Percentiles rank a stretch among this genome's conserved stretches.
phyloP scores from a whole-genome alignment of 2,329 filamentous ascomycete genomes.

The Plenodomus tracheiphilus region DNA sequence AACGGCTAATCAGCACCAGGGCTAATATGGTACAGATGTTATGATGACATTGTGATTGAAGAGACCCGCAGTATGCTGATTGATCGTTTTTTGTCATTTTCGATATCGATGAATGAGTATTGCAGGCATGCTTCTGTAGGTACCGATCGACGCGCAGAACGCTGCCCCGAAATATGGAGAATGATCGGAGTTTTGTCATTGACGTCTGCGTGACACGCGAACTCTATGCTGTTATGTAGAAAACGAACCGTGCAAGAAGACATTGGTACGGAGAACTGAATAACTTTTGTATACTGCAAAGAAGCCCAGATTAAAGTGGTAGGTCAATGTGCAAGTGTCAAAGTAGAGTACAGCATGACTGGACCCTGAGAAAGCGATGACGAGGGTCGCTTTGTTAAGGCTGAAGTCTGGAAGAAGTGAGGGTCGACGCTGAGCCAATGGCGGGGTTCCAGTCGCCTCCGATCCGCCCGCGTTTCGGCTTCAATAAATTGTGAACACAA shows the following conservation, averaged over 20 bases:
- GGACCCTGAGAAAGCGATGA: neutral
- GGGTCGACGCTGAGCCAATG: neutral
- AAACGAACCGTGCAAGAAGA: neutral
- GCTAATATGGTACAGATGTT: no score
- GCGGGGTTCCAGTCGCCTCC: constrained; percentile 13
- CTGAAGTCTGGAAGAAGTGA: neutral
- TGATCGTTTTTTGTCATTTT: no score
- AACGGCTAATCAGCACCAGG: no score
- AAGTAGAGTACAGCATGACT: neutral
- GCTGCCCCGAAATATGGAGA: neutral
- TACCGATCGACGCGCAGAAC: neutral
- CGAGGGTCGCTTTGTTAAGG: neutral
- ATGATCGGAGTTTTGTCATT: neutral
- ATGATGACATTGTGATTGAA: no score
- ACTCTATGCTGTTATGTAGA: neutral
- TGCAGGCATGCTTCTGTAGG: no score
- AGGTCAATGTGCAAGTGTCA: no score
- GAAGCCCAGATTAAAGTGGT: no score
- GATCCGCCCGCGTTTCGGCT: constrained; percentile 22
- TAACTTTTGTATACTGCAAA: neutral
- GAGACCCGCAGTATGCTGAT: no score
- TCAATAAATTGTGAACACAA: constrained; percentile 24
- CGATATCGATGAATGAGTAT: no score
- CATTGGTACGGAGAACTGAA: neutral
- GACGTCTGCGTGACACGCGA: neutral